Base-by-base conservation (phyloP, 2,329 filamentous ascomycete genomes). In the Aureobasidium vineae region DNA sequence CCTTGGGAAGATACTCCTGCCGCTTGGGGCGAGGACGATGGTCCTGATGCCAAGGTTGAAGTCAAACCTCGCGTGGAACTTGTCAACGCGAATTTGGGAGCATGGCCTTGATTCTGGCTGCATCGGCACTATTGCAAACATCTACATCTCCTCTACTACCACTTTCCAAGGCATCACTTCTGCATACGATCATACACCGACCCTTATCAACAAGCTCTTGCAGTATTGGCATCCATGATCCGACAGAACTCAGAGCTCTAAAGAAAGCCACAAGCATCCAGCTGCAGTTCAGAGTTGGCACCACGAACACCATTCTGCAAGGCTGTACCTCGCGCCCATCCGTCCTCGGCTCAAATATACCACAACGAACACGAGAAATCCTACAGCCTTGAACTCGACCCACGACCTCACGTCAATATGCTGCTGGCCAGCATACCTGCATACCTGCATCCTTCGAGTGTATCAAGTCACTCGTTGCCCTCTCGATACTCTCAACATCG, bases 61-160 rank as follows among this genome's bases (percentile, higher is more conserved):
- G 59, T 63, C 21, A 63, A 50, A 21, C 45, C 59, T 50, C 43
- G 59, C 6, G 10, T 50, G 15, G 59, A 63, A 10, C 16, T 45
- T 7, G 8, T 23, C 1, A 10, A 47, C 19, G 57, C 57, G 3
- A 49, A 61, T 2, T 11, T 61, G 11, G 43, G 57, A 2, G 41
- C 57, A 21, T 61, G 57, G 57, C 57, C 57, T 47, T 61, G 57
- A 61, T 36, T 2, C 31, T 57, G 47, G 33, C 13, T 43, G 26
- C 21, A 3, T n/a, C n/a, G n/a, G n/a, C n/a, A n/a, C n/a, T n/a
- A n/a, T n/a, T n/a, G n/a, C n/a, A n/a, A n/a, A n/a, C n/a, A n/a
- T n/a, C n/a, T n/a, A n/a, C n/a, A n/a, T n/a, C n/a, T n/a, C n/a
- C n/a, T n/a, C n/a, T n/a, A n/a, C n/a, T n/a, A n/a, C n/a, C n/a